Evolutionary conservation across 805 yeast species (phyloP), one percentile per base, ranked within the genome.

Genomic region (Brettanomyces bruxellensis): DNA sequence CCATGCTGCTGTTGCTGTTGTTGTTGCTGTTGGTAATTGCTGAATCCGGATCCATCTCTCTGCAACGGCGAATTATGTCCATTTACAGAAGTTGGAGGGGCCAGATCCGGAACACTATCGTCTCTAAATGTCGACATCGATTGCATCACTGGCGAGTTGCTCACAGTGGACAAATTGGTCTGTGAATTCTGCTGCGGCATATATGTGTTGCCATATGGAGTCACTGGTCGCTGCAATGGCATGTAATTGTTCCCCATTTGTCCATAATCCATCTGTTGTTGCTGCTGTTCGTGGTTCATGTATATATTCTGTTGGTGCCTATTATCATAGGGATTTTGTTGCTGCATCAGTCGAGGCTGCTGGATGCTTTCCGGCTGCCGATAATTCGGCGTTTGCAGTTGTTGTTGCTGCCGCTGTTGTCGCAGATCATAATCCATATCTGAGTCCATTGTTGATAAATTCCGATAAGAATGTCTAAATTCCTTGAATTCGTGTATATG

Each of bases 211-310:
- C 51, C 47, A 40, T 52, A 56, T 3, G 47, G 48, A 25, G 53
- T 39, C 9, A 37, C 34, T 36, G 58, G 49, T 32, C 52, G 57
- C 18, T 14, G 41, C 9, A 38, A 25, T 28, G 32, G 32, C 9
- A 28, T 9, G 32, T 28, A 28, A 2, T 28, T 28, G 54, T 49
- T 28, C 11, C 32, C 32, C 32, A 28, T 9, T 9, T 28, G 32
- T 28, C 32, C 32, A 28, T 28, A 28, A 7, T 28, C 9, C 32
- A 28, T 28, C 11, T 28, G 32, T 34, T 62, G 64, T 43, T 62
- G 70, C 11, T 61, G 66, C 25, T 59, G 59, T 44, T 57, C 59
- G 44, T 39, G 41, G 25, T 9, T 28, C 32, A 28, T 28, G 3
- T 28, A 28, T 28, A 28, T 9, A 28, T 28, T 28, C 11, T 28